Conservation (phyloP, 148 eudicot genomes). For the Nepenthes mirabilis region DNA sequence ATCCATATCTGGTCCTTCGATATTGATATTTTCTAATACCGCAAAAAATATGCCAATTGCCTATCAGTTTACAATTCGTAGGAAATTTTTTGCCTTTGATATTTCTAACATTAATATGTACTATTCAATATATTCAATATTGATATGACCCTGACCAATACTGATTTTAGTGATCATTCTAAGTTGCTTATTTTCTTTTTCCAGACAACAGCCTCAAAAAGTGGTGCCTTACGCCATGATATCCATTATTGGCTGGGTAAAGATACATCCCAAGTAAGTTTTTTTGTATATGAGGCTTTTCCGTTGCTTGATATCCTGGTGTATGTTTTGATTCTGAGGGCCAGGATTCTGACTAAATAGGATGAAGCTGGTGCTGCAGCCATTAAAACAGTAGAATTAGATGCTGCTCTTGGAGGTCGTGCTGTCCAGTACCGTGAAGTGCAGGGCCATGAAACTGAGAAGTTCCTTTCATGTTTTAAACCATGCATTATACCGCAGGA, state of each 20-base stretch:
- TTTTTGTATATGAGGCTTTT: constrained; percentile 5
- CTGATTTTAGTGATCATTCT: not conserved
- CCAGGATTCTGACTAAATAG: constrained; percentile 25
- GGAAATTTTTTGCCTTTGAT: too few species aligned
- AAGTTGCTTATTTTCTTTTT: constrained; percentile 13
- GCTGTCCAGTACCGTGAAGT: constrained; percentile 97
- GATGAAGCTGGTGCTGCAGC: constrained; percentile 93
- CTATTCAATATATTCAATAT: too few species aligned
- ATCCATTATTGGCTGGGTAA: constrained; percentile 97
- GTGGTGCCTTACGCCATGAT: constrained; percentile 75
- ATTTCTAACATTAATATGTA: too few species aligned
- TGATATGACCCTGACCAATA: not conserved
- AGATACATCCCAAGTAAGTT: constrained; percentile 76
- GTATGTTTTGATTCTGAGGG: constrained; percentile 6
- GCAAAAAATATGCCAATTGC: too few species aligned
- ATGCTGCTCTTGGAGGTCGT: constrained; percentile 91
- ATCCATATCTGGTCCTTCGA: too few species aligned
- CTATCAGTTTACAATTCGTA: too few species aligned
- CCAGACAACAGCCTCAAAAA: constrained; percentile 71
- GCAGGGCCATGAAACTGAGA: constrained; percentile 97
- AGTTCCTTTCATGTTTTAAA: constrained; percentile 90
- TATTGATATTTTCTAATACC: too few species aligned
- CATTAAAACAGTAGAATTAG: constrained; percentile 78
- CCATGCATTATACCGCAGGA: constrained; percentile 94
- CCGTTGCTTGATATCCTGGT: constrained; percentile 1